Percentiles rank a stretch among this genome's conserved stretches.
phyloP scores from a whole-genome alignment of 805 yeast genomes.

The Candida lessepsii region DNA sequence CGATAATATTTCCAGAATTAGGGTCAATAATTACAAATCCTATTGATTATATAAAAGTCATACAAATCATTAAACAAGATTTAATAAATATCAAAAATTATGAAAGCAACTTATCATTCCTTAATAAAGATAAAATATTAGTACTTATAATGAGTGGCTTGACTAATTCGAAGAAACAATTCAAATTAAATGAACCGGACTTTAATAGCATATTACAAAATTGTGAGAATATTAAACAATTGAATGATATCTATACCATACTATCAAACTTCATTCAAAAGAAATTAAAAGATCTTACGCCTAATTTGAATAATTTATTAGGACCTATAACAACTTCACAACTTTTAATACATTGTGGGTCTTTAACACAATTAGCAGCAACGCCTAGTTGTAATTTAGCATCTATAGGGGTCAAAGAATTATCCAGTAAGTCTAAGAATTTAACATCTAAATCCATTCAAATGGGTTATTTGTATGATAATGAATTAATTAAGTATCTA shows the following conservation, averaged over 20 bases:
- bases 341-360: slow-evolving; percentile 66
- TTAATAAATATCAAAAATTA: slow-evolving; percentile 27
- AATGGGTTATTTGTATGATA: slow-evolving; percentile 66
- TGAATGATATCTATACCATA: slow-evolving; percentile 41
- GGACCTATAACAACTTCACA: slow-evolving; percentile 76
- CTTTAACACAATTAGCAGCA: slow-evolving; percentile 59
- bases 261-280: slow-evolving; percentile 56
- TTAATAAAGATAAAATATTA: slow-evolving; percentile 58
- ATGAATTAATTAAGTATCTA: slow-evolving; percentile 57
- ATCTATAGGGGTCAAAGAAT: slow-evolving; percentile 60
- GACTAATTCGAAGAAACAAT: slow-evolving; percentile 41
- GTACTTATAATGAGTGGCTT: slow-evolving; percentile 72
- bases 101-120: slow-evolving; percentile 36
- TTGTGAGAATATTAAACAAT: slow-evolving; percentile 46
- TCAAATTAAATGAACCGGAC: slow-evolving; percentile 26
- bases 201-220: slow-evolving; percentile 40
- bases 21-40: slow-evolving; percentile 62
- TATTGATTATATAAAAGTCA: slow-evolving; percentile 55
- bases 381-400: slow-evolving; percentile 86
- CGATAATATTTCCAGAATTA: slow-evolving; percentile 68
- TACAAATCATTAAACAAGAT: slow-evolving; percentile 51
- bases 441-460: slow-evolving; percentile 41
- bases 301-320: slow-evolving; percentile 71
- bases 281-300: slow-evolving; percentile 63
- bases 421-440: slow-evolving; percentile 26